Evolutionary conservation across 371 early-diverging fungal species (phyloP).

Genomic region (Actinomucor elegans): DNA sequence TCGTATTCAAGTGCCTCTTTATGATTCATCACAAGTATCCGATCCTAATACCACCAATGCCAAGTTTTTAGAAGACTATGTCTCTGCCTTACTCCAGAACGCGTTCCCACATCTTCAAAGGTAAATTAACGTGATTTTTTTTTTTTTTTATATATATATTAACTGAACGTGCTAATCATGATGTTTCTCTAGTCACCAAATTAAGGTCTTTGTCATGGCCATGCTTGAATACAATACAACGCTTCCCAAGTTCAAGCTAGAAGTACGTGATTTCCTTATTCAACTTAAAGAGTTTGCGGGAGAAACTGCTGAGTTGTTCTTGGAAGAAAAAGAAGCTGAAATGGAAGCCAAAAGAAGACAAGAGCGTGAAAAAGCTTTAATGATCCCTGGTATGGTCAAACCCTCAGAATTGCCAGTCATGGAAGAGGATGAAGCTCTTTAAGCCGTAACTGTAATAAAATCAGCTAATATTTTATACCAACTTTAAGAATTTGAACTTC

Average conservation of each 20-base stretch:
- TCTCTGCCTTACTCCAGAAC: slow-evolving; percentile 74
- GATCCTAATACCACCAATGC: slow-evolving; percentile 78
- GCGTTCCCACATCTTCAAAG: slow-evolving; percentile 93
- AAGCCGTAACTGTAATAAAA: too few relatives aligned
- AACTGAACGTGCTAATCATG: not conserved
- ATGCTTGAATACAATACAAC: slow-evolving; percentile 81
- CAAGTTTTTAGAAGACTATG: slow-evolving; percentile 77
- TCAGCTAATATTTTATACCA: too few relatives aligned
- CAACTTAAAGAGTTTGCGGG: slow-evolving; percentile 93
- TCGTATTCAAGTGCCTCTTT: slow-evolving; percentile 81
- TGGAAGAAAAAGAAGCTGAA: slow-evolving; percentile 92
- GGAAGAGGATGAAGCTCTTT: slow-evolving; percentile 63
- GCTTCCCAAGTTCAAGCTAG: slow-evolving; percentile 81
- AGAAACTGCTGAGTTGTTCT: slow-evolving; percentile 85
- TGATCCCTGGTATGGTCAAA: slow-evolving; percentile 96
- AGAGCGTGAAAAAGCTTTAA: slow-evolving; percentile 80
- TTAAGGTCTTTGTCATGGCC: slow-evolving; percentile 85
- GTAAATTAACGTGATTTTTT: slow-evolving; percentile 33
- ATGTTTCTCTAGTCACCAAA: slow-evolving; percentile 65
- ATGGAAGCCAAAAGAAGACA: slow-evolving; percentile 71
- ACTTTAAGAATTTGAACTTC: too few relatives aligned
- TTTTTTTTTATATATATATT: not conserved
- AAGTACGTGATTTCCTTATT: slow-evolving; percentile 96
- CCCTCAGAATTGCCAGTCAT: slow-evolving; percentile 81
- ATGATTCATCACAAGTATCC: slow-evolving; percentile 64